Evolutionary conservation across 768 basidiomycete genomes (phyloP).

Genomic region (Pulveroboletus sp.): DNA sequence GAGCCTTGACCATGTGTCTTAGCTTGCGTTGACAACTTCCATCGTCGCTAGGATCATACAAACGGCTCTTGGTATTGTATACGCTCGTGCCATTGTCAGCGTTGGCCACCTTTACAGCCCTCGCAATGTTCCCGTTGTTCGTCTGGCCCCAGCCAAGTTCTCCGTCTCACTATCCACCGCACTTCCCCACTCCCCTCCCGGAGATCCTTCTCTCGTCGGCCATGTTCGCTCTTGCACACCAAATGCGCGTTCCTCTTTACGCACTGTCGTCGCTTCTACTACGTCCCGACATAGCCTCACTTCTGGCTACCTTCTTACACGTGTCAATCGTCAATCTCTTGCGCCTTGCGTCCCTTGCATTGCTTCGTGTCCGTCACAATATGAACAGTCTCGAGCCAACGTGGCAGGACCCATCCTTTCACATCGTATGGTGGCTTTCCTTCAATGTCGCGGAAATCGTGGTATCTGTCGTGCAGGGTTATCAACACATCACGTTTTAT

Average conservation of each 20-base stretch:
- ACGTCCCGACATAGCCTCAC: conserved; percentile 25
- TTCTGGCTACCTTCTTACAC: conserved; percentile 41
- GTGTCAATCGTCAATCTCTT: conserved; percentile 49
- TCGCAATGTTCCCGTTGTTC: conserved; percentile 47
- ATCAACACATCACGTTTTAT: conserved; percentile 62
- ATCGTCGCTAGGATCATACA: conserved; percentile 54
- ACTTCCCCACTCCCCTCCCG: conserved; percentile 59
- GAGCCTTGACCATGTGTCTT: conserved; percentile 11
- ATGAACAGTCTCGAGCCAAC: conserved; percentile 41
- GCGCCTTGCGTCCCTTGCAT: conserved; percentile 49
- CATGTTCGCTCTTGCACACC: conserved; percentile 40
- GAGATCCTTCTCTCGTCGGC: conserved; percentile 58
- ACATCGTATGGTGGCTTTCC: conserved; percentile 71
- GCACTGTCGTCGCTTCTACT: conserved; percentile 32
- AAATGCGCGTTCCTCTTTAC: conserved; percentile 31
- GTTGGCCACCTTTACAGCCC: conserved; percentile 42
- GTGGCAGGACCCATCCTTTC: conserved; percentile 55
- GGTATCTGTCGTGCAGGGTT: conserved; percentile 65
- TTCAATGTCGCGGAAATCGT: conserved; percentile 64
- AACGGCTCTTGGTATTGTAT: conserved; percentile 49
- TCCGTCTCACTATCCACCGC: conserved; percentile 40
- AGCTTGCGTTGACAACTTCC: neutral
- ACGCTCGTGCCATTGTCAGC: conserved; percentile 55
- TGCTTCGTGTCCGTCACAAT: conserved; percentile 48
- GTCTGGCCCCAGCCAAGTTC: conserved; percentile 40